Conservation (phyloP, 2,329 filamentous ascomycete species). For the Drechslerella dactyloides region DNA sequence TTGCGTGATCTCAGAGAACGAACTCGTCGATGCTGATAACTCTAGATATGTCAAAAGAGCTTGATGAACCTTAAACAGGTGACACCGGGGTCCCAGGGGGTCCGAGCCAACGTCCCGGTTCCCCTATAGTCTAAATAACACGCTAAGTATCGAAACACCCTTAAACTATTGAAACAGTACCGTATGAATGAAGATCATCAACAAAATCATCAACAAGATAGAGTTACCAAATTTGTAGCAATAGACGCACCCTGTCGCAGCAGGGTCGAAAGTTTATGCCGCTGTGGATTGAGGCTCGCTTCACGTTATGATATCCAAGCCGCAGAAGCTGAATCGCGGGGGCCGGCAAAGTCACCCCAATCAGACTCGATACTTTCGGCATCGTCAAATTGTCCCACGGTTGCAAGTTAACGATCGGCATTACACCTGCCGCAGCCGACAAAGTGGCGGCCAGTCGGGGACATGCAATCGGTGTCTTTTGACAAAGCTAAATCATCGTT, state of each 20-base stretch:
- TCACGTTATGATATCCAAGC: neutral
- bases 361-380: neutral
- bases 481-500: neutral
- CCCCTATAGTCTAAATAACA: slow-evolving; percentile 1
- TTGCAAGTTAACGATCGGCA: slow-evolving; percentile 36
- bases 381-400: slow-evolving; percentile 19
- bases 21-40: slow-evolving; percentile 5
- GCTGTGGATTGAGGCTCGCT: neutral
- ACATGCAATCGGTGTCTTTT: slow-evolving; percentile 10
- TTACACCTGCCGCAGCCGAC: slow-evolving; percentile 37
- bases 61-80: slow-evolving; percentile 19
- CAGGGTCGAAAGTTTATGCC: neutral
- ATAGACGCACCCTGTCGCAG: neutral
- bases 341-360: neutral
- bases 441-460: slow-evolving; percentile 30
- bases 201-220: slow-evolving; percentile 30
- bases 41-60: slow-evolving; percentile 18
- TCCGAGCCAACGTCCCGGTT: slow-evolving; percentile 3
- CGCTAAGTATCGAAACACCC: slow-evolving; percentile 32
- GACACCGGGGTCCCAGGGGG: slow-evolving; percentile 17
- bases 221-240: neutral
- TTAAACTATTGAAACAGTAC: neutral
- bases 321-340: neutral
- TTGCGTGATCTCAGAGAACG: neutral
- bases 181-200: slow-evolving; percentile 29